Base-by-base conservation (phyloP, 2,329 filamentous ascomycete species). In the Colletotrichum sp. region DNA sequence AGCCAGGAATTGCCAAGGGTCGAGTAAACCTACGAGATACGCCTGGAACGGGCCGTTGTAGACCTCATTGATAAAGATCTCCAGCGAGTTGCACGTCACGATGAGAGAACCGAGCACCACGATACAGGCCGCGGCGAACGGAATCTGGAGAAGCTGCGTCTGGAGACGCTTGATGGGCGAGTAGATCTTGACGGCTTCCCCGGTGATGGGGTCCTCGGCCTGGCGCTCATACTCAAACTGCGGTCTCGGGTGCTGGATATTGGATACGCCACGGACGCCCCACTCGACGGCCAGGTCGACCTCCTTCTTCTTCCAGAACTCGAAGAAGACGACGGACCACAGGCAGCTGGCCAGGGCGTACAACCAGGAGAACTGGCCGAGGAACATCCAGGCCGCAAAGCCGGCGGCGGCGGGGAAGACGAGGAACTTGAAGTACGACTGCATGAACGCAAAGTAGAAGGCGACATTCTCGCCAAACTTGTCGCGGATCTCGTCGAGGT, bases 301-400 rank as follows among this genome's bases (percentile, higher is more conserved):
- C 83, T 98, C 95, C 82, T 97, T 95, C 79, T 96, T 93, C 85
- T 97, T 98, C 96, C 96, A 98, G 83, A 94, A 98, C 81, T 98
- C 96, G 70, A 98, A 93, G 80, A 98, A 98, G 62, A 96, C 86
- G 4, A 97, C 92, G 71, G 93, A 93, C 95, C 96, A 98, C n/a
- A 98, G 85, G 38, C 92, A 93, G 80, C 93, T 96, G 58, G 93
- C 88, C 2, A 96, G 82, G 16, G 94, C 94, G 78, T 97, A 98
- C 64, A 95, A 83, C 71, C 92, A 90, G 3, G 96, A 98, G 84
- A 95, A 98, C 71, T 93, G 90, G 11, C 95, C 95, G 0, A 98
- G 87, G n/a, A 98, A 86, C 34, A 96, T 83, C 94, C 95, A 98
- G 15, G 93, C 90, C 1, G 90, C 87, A 54, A 94, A 87, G 5